Evolutionary conservation across 1,139 yeast genomes (phyloP), one percentile per base, ranked within the genome.

Genomic region (Cylindricascospora bacillispora): DNA sequence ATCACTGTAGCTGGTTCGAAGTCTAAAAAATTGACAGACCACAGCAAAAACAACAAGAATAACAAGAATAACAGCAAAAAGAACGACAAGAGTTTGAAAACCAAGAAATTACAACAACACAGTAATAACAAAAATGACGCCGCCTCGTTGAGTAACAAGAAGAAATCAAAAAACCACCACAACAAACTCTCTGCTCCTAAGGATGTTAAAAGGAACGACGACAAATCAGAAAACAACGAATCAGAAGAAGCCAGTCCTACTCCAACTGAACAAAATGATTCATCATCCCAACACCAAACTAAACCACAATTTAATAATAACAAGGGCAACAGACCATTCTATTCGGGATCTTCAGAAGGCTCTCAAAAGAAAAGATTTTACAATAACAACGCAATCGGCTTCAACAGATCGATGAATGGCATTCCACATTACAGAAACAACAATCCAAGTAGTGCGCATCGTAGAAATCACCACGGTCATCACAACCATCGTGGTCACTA

Each of bases 1-100:
- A 76, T 79, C 32, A 36, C 40, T 6, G 72, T 29, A 29, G 9
- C 15, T 29, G 28, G n/a, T 9, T 13, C 11, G 23, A 18, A 18
- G n/a, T n/a, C n/a, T n/a, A n/a, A n/a, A n/a, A n/a, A n/a, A n/a
- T n/a, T n/a, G n/a, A n/a, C n/a, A n/a, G n/a, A n/a, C n/a, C n/a
- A n/a, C n/a, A n/a, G n/a, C n/a, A n/a, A n/a, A n/a, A n/a, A n/a
- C n/a, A n/a, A n/a, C n/a, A n/a, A n/a, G n/a, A n/a, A n/a, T n/a
- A n/a, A n/a, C n/a, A n/a, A 21, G 15, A 20, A 18, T 9, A 11
- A 12, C 6, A 13, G 26, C 13, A 26, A 24, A 19, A 20, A 10
- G n/a, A 24, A 16, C 12, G 25, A 20, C 6, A 28, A 28, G 10
- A 30, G 30, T 7, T 22, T 13, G 10, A 36, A 23, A 21, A 31